These are phyloP conservation scores for Aspergillus homomorphus DNA, from an alignment of 495 filamentous ascomycete species.

Conservation along the genomic window DNA sequence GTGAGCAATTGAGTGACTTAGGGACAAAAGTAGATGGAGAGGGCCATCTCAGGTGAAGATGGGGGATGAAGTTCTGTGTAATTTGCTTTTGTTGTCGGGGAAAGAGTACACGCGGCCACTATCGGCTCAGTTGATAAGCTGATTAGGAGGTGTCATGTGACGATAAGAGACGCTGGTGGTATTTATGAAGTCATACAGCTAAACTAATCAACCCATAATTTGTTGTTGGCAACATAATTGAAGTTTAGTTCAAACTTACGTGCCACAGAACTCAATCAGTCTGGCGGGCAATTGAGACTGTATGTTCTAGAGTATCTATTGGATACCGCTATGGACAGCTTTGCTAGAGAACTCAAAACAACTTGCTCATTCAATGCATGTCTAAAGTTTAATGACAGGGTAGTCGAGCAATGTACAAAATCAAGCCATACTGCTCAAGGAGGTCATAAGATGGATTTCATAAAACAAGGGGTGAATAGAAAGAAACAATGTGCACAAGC, in stretches of 20 bases:
- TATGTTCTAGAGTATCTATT: neutral
- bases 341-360: neutral
- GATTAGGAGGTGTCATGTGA: constrained; percentile 8
- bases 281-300: neutral
- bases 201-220: no score
- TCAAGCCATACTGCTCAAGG: constrained; percentile 3
- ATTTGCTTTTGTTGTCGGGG: neutral
- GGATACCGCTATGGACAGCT: neutral
- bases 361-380: neutral
- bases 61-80: neutral
- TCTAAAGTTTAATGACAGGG: neutral
- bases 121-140: neutral
- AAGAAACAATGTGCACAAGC: constrained; percentile 13
- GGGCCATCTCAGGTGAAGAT: neutral
- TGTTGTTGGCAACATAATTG: neutral
- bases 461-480: constrained; percentile 12
- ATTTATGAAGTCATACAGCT: neutral
- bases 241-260: no score
- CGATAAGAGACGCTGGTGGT: neutral
- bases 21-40: neutral
- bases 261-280: neutral
- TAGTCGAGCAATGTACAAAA: constrained; percentile 2
- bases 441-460: constrained; percentile 22
- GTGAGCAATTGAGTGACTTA: neutral
- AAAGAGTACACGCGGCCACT: constrained; percentile 5